Base-by-base conservation (phyloP, 805 yeast genomes). In the Lipomyces lipofer region DNA sequence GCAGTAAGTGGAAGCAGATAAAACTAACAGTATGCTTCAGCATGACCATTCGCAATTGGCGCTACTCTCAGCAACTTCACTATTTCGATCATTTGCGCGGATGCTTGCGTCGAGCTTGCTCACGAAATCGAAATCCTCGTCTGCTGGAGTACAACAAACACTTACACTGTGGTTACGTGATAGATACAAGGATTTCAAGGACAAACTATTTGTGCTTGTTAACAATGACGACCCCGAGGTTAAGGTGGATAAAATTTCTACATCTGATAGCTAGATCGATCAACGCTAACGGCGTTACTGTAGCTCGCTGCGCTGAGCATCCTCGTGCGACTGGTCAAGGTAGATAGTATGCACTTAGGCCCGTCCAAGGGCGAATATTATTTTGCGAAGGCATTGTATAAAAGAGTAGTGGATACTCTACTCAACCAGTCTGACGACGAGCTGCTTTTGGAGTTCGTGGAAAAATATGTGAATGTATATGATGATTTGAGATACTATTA, bases 401-500 rank as follows among this genome's bases (percentile, higher is more conserved):
- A 67, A 67, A 28, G 70, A 80, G 42, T 71, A 79, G 4, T 66
- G 52, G 28, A 57, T 38, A 43, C 66, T 38, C 65, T 78, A 1
- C 59, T 78, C 10, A 57, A 71, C 38, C 59, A 68, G 12, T 44
- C 62, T 7, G 71, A 72, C 3, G 63, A 73, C 4, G 69, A 75
- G 48, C 67, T 78, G 10, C 55, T 81, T 13, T 67, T 75, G 47
- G 88, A 85, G 66, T 87, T 86, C 64, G 64, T 75, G 27, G 81
- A 77, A 21, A 73, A 72, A 25, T 82, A 79, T 56, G 84, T 84
- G 64, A 64, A 65, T 28, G 75, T 76, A 62, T 80, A 78, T 68
- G 87, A 87, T 75, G 99, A 92, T 67, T 70, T 92, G 53, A 88
- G 90, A 63, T 88, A 75, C 66, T 86, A 84, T 65, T 84, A 88